These are phyloP conservation scores for Porphyrellus cyaneotinctus DNA, from an alignment of 768 basidiomycete species.

Conservation along the genomic window DNA sequence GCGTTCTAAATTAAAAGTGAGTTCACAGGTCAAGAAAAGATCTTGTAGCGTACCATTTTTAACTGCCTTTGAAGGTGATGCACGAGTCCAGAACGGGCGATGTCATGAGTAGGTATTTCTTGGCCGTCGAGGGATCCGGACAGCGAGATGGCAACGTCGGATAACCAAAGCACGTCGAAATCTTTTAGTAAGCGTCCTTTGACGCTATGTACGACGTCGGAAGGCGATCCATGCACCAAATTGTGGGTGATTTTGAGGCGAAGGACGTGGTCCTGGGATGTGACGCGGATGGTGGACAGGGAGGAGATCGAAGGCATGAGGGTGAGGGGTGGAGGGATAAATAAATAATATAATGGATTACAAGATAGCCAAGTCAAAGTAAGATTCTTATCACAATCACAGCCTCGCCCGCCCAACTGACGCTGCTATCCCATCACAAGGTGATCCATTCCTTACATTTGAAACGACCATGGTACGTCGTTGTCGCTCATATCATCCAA, in stretches of 20 bases:
- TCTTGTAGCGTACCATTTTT: constrained; percentile 36
- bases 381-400: constrained; percentile 29
- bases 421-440: constrained; percentile 15
- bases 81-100: constrained; percentile 49
- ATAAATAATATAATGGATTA: constrained; percentile 19
- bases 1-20: constrained; percentile 48
- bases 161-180: constrained; percentile 48
- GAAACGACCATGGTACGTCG: constrained; percentile 30
- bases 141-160: constrained; percentile 50
- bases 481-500: constrained; percentile 9
- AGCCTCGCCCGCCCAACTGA: constrained; percentile 27
- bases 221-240: constrained; percentile 33
- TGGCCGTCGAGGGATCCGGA: constrained; percentile 49
- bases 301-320: constrained; percentile 32
- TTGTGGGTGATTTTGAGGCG: constrained; percentile 45
- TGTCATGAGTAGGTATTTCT: constrained; percentile 35
- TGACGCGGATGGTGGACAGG: constrained; percentile 38
- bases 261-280: constrained; percentile 42
- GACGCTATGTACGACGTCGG: constrained; percentile 28
- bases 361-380: constrained; percentile 25
- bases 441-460: constrained; percentile 9
- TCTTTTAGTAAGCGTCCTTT: constrained; percentile 34
- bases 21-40: constrained; percentile 1
- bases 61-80: constrained; percentile 50
- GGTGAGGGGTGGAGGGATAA: constrained; percentile 1